Conservation (phyloP, 495 filamentous ascomycete species). For the Aspergillus saccharolyticus region DNA sequence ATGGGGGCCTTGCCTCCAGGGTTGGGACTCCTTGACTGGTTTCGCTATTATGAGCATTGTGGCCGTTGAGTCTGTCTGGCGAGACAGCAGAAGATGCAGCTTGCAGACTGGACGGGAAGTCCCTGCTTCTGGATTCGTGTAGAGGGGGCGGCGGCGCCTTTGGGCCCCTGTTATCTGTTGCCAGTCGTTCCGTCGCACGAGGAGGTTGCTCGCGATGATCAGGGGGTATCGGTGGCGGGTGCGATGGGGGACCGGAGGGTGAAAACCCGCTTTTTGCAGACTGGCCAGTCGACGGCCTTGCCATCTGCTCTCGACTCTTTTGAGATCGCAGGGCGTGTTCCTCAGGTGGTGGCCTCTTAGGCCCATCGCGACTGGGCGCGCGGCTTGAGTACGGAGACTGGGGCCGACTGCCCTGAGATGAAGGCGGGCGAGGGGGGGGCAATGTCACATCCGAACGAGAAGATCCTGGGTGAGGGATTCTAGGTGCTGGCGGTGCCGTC, state of each 20-base stretch:
- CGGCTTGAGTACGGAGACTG: conserved; percentile 28
- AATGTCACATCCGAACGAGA: conserved; percentile 29
- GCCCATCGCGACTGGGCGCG: conserved; percentile 36
- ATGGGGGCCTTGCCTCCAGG: conserved; percentile 23
- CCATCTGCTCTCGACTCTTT: conserved; percentile 43
- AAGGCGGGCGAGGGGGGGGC: conserved; percentile 28
- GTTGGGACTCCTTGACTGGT: conserved; percentile 14
- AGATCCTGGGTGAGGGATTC: conserved; percentile 27
- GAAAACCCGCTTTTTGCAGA: conserved; percentile 24
- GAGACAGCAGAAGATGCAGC: conserved; percentile 12
- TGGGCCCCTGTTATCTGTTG: conserved; percentile 19
- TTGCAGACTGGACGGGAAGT: conserved; percentile 21
- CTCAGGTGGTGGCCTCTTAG: conserved; percentile 36
- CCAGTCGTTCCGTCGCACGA: conserved; percentile 23
- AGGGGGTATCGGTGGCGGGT: conserved; percentile 16
- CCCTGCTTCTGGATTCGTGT: conserved; percentile 23
- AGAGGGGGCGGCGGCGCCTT: conserved; percentile 15
- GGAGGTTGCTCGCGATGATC: conserved; percentile 24
- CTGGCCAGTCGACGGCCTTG: conserved; percentile 37
- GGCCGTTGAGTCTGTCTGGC: conserved; percentile 12
- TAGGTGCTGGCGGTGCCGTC: conserved; percentile 29
- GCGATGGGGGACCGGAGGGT: conserved; percentile 21
- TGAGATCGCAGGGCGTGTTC: conserved; percentile 39
- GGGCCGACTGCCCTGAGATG: conserved; percentile 21
- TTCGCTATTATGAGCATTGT: conserved; percentile 7